Evolutionary conservation across 1,139 yeast genomes (phyloP).

Genomic region (Saccharomyces hybrid): DNA sequence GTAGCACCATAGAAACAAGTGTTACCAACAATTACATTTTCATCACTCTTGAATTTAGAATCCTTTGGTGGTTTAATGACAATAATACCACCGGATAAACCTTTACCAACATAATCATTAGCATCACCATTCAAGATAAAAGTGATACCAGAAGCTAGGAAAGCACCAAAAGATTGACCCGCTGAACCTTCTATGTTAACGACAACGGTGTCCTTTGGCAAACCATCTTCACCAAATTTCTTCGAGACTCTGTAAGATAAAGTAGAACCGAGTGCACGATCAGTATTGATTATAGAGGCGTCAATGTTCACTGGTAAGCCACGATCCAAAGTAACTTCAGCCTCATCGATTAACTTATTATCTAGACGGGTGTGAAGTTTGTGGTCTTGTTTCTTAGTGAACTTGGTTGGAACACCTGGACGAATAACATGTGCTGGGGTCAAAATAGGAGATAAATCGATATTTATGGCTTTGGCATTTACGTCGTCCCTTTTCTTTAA

Average conservation of each 20-base stretch:
- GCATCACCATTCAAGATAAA: constrained; percentile 96
- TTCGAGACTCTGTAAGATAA: constrained; percentile 90
- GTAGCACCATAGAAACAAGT: constrained; percentile 98
- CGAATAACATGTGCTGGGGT: constrained; percentile 96
- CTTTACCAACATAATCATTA: constrained; percentile 96
- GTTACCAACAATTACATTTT: constrained; percentile 93
- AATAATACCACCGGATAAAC: constrained; percentile 90
- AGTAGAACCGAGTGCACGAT: constrained; percentile 92
- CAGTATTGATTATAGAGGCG: constrained; percentile 89
- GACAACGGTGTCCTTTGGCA: constrained; percentile 94
- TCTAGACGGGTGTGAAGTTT: constrained; percentile 86
- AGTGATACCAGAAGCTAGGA: constrained; percentile 92
- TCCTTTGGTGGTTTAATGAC: constrained; percentile 86
- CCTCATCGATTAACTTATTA: constrained; percentile 91
- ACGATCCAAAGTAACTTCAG: constrained; percentile 86
- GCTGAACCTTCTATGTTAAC: constrained; percentile 90
- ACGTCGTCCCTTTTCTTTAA: constrained; percentile 80
- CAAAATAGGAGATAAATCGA: constrained; percentile 85
- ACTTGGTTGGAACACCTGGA: constrained; percentile 96
- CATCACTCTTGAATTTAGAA: constrained; percentile 85
- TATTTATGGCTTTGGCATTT: constrained; percentile 82
- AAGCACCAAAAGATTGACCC: constrained; percentile 98
- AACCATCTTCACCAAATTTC: constrained; percentile 84
- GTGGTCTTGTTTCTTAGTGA: constrained; percentile 92
- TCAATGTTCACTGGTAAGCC: constrained; percentile 93